Percentiles rank a stretch among this genome's conserved stretches.
Conservation (phyloP, 768 basidiomycete genomes). For the Pulveroboletus sp. region DNA sequence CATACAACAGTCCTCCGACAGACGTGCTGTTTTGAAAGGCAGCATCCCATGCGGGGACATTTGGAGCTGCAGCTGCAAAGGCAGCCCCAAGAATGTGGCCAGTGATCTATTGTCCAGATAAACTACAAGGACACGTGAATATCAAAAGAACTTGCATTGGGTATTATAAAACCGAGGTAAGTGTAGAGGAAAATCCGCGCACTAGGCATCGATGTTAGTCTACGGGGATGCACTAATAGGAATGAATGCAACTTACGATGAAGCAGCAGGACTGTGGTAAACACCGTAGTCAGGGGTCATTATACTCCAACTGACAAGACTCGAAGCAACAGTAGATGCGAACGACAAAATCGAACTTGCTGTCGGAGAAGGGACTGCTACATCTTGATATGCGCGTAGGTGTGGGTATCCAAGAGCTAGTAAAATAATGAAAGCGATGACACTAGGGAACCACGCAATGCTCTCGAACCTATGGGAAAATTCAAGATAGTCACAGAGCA, state of each 20-base stretch:
- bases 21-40: constrained; percentile 42
- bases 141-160: constrained; percentile 34
- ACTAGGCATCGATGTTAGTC: constrained; percentile 18
- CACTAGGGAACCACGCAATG: constrained; percentile 70
- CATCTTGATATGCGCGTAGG: constrained; percentile 39
- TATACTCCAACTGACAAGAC: constrained; percentile 41
- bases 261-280: constrained; percentile 52
- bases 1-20: constrained; percentile 43
- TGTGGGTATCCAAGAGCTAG: constrained; percentile 70
- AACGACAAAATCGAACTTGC: constrained; percentile 40
- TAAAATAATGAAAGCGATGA: constrained; percentile 65
- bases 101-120: constrained; percentile 29
- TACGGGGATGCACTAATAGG: neutral
- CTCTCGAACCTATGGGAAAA: constrained; percentile 61
- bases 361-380: constrained; percentile 36
- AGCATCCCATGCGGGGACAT: constrained; percentile 37
- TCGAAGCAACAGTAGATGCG: constrained; percentile 43
- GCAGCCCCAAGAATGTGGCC: constrained; percentile 45
- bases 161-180: constrained; percentile 43
- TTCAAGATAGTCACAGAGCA: neutral
- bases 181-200: constrained; percentile 42
- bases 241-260: constrained; percentile 44
- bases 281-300: constrained; percentile 50
- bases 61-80: constrained; percentile 41
- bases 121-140: neutral